These are phyloP conservation scores for Chloranthus sessilifolius DNA, from an alignment of 164 flowering plant species.

Conservation along the genomic window DNA sequence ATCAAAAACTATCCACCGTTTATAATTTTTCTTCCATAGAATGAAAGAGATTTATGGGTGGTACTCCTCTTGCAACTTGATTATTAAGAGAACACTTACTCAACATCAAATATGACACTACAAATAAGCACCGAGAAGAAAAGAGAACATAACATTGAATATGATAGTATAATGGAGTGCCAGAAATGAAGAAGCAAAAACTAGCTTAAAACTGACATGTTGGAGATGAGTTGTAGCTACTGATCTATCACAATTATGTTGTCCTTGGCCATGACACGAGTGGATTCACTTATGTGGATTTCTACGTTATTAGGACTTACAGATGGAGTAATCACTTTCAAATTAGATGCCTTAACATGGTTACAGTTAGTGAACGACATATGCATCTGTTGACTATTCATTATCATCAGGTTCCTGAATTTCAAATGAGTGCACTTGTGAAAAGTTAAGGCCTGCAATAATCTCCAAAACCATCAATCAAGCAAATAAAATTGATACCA, in stretches of 20 bases:
- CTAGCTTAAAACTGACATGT: no score
- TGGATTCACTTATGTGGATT: slow-evolving; percentile 75
- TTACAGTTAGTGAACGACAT: slow-evolving; percentile 63
- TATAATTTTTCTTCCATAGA: no score
- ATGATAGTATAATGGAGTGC: no score
- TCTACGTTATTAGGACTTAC: slow-evolving; percentile 94
- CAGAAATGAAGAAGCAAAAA: no score
- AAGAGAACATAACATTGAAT: no score
- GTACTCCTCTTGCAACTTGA: no score
- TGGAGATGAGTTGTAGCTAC: no score
- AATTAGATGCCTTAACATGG: slow-evolving; percentile 42
- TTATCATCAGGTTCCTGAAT: slow-evolving; percentile 35
- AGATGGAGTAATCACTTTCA: slow-evolving; percentile 57
- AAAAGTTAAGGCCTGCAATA: slow-evolving; percentile 86
- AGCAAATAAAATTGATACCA: neutral
- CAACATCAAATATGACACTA: no score
- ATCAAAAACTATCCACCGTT: no score
- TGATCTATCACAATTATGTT: slow-evolving; percentile 62
- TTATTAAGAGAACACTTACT: no score
- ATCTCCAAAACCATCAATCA: neutral
- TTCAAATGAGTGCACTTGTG: slow-evolving; percentile 69
- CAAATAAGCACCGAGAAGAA: no score
- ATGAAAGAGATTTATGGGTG: no score
- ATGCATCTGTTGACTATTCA: slow-evolving; percentile 87
- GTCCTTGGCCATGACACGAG: slow-evolving; percentile 43